These are phyloP conservation scores for Piper longum DNA, from an alignment of 164 flowering plant species.

Conservation along the genomic window DNA sequence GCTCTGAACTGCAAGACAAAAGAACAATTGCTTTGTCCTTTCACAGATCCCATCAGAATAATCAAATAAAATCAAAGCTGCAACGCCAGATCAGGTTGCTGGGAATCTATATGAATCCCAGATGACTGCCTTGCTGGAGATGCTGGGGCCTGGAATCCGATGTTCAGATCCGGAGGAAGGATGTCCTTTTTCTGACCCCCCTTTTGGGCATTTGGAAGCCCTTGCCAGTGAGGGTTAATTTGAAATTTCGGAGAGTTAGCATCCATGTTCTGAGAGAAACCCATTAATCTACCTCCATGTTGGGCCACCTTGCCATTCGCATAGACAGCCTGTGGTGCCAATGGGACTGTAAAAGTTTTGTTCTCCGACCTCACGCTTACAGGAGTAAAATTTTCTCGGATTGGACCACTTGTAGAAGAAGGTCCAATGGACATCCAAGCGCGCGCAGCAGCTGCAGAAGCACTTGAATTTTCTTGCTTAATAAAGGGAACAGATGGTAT, in stretches of 20 bases:
- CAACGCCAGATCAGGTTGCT: constrained; percentile 92
- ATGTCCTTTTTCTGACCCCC: constrained; percentile 45
- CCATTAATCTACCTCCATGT: constrained; percentile 26
- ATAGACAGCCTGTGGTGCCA: constrained; percentile 22
- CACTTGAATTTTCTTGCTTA: constrained; percentile 35
- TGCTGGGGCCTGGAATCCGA: constrained; percentile 61
- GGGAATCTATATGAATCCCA: constrained; percentile 50
- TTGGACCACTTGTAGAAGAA: constrained; percentile 37
- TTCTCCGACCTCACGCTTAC: constrained; percentile 27
- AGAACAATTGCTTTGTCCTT: not conserved
- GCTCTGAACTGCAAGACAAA: no score
- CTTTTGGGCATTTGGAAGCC: constrained; percentile 36
- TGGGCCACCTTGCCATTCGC: constrained; percentile 20
- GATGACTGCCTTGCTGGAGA: constrained; percentile 65
- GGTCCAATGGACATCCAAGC: constrained; percentile 79
- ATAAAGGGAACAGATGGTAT: constrained; percentile 23
- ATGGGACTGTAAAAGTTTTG: constrained; percentile 24
- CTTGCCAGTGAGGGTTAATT: constrained; percentile 42
- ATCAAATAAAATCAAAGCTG: constrained; percentile 35
- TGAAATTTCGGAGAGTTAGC: constrained; percentile 54
- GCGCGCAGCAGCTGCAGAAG: constrained; percentile 55
- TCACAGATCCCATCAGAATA: not conserved
- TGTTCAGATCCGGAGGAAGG: constrained; percentile 83
- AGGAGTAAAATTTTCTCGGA: constrained; percentile 17
- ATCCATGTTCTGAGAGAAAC: constrained; percentile 32